These are phyloP conservation scores for Chrysosporium queenslandicum DNA, from an alignment of 2,329 filamentous ascomycete genomes.

Conservation along the genomic window DNA sequence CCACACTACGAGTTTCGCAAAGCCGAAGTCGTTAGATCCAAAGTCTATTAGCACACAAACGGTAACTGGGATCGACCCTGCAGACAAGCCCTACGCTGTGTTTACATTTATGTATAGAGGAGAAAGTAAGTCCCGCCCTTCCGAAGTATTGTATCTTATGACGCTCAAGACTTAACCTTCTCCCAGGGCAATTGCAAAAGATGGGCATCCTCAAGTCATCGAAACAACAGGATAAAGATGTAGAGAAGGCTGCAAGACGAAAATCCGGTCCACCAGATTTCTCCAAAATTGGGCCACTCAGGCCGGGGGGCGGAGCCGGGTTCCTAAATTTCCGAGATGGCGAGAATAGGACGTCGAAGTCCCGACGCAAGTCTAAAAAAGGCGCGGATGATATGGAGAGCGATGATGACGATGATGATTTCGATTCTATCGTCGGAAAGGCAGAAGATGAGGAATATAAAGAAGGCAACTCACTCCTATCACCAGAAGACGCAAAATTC, in stretches of 20 bases:
- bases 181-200: conserved; percentile 79
- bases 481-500: conserved; percentile 50
- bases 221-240: conserved; percentile 53
- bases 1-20: conserved; percentile 95
- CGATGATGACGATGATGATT: conserved; percentile 65
- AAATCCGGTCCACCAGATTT: conserved; percentile 79
- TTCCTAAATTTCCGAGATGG: conserved; percentile 80
- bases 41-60: conserved; percentile 98
- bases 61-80: conserved; percentile 93
- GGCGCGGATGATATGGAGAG: conserved; percentile 62
- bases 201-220: conserved; percentile 74
- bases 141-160: neutral
- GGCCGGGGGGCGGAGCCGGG: conserved; percentile 76
- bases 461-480: conserved; percentile 41
- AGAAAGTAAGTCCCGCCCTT: conserved; percentile 58
- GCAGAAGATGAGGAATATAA: conserved; percentile 50
- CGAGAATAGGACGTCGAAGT: conserved; percentile 44
- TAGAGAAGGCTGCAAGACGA: conserved; percentile 57
- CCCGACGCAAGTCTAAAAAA: conserved; percentile 53
- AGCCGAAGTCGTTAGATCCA: conserved; percentile 88
- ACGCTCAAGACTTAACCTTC: conserved; percentile 15
- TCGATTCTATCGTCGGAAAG: conserved; percentile 49
- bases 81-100: conserved; percentile 88
- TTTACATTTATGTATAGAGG: conserved; percentile 98
- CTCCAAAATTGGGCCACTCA: conserved; percentile 70